These are phyloP conservation scores for Alternaria sp. DNA, from an alignment of 2,329 filamentous ascomycete genomes.

Conservation along the genomic window DNA sequence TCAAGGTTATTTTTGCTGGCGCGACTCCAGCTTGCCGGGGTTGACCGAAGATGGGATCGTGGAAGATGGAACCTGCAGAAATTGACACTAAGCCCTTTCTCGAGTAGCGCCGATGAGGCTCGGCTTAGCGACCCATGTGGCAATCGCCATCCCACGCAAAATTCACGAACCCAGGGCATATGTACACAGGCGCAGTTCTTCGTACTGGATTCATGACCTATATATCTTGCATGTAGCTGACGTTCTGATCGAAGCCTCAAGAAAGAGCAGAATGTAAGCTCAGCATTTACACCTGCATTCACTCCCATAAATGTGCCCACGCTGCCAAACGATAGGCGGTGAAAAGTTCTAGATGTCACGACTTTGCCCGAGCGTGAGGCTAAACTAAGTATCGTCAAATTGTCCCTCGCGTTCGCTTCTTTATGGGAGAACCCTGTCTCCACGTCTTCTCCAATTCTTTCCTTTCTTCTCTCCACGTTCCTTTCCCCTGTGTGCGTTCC, in stretches of 20 bases:
- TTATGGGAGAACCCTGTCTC: constrained; percentile 17
- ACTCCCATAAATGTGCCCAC: constrained; percentile 24
- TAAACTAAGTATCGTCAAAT: constrained; percentile 34
- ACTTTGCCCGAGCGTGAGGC: constrained; percentile 40
- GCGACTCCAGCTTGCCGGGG: constrained; percentile 4
- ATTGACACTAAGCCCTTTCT: neutral
- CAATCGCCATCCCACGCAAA: constrained; percentile 14
- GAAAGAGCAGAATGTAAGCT: neutral
- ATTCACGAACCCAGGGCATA: neutral
- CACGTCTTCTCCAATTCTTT: constrained; percentile 28
- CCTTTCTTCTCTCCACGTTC: constrained; percentile 17
- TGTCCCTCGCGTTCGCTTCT: constrained; percentile 12
- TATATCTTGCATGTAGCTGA: neutral
- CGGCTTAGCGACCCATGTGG: constrained; percentile 23
- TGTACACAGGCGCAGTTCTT: neutral
- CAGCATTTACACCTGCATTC: neutral
- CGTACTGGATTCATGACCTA: neutral
- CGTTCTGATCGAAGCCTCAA: neutral
- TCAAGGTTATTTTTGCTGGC: constrained; percentile 4
- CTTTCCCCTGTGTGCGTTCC: constrained; percentile 9
- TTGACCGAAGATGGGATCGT: constrained; percentile 8
- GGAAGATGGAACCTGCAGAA: constrained; percentile 1
- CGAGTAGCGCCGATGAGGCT: constrained; percentile 16
- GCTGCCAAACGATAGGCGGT: constrained; percentile 42
- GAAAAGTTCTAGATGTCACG: constrained; percentile 39